Conservation (phyloP, 1,284 basidiomycete genomes). For the Caloboletus inedulis region DNA sequence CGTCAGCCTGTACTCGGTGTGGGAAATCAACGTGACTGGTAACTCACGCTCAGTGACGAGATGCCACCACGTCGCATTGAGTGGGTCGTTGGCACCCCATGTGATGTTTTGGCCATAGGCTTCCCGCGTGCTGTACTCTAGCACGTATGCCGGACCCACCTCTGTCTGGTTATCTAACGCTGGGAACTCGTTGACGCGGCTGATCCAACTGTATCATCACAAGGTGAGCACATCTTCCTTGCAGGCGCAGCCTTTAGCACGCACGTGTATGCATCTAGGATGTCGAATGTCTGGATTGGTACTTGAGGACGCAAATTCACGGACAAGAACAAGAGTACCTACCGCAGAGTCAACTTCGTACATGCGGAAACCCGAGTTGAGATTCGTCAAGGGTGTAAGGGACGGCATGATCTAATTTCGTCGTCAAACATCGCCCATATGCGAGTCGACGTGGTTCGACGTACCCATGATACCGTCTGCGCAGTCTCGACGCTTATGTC, state of each 20-base stretch:
- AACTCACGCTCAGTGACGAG: slow-evolving; percentile 43
- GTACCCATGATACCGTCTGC: slow-evolving; percentile 50
- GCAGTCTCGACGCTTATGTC: slow-evolving; percentile 54
- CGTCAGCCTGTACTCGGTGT: not conserved
- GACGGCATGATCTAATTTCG: slow-evolving; percentile 57
- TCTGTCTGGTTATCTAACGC: slow-evolving; percentile 32
- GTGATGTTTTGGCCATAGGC: slow-evolving; percentile 42
- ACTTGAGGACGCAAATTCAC: slow-evolving; percentile 5
- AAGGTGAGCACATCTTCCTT: not conserved
- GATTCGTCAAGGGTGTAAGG: slow-evolving; percentile 65
- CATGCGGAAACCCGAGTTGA: slow-evolving; percentile 77
- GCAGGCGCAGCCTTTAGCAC: not conserved
- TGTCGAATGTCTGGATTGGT: slow-evolving; percentile 36
- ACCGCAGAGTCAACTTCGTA: slow-evolving; percentile 75
- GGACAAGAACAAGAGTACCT: slow-evolving; percentile 19
- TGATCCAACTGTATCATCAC: slow-evolving; percentile 33
- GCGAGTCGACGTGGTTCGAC: slow-evolving; percentile 9
- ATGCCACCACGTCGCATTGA: slow-evolving; percentile 53
- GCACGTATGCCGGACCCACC: slow-evolving; percentile 40
- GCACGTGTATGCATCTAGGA: slow-evolving; percentile 42
- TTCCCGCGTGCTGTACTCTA: slow-evolving; percentile 44
- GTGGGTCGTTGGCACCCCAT: slow-evolving; percentile 42
- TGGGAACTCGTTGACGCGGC: slow-evolving; percentile 36
- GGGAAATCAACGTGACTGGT: slow-evolving; percentile 4
- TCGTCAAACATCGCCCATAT: not conserved